Evolutionary conservation across 1,284 basidiomycete species (phyloP).

Genomic region (Waitea zeae): DNA sequence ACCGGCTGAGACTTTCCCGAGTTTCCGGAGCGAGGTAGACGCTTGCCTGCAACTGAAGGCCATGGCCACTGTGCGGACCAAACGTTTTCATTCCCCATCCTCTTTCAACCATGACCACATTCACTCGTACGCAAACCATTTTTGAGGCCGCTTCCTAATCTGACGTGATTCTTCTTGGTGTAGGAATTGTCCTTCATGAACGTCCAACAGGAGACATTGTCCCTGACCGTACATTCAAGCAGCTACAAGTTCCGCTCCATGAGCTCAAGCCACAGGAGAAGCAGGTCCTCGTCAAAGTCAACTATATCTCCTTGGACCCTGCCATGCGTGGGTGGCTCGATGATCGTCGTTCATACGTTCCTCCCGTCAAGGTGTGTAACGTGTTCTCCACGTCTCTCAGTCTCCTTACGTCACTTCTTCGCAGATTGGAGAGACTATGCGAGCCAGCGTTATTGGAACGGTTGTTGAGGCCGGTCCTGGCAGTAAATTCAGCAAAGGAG

Average conservation of each 20-base stretch:
- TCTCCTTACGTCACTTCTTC: too few relatives aligned
- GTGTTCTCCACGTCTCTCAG: too few relatives aligned
- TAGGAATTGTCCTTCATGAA: conserved; percentile 55
- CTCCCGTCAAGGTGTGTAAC: conserved; percentile 37
- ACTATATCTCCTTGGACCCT: conserved; percentile 68
- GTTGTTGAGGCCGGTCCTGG: conserved; percentile 42
- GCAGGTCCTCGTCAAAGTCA: conserved; percentile 56
- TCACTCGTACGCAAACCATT: too few relatives aligned
- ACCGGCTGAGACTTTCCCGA: too few relatives aligned
- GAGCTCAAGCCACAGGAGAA: conserved; percentile 33
- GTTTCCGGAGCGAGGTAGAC: too few relatives aligned
- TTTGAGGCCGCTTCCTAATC: too few relatives aligned
- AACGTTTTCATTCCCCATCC: too few relatives aligned
- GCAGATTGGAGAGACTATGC: conserved; percentile 73
- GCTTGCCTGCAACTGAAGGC: too few relatives aligned
- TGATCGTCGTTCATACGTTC: conserved; percentile 49
- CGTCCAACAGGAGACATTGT: conserved; percentile 51
- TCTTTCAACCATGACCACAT: too few relatives aligned
- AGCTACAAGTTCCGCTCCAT: conserved; percentile 28
- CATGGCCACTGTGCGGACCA: too few relatives aligned
- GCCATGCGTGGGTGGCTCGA: conserved; percentile 76
- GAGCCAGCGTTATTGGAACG: conserved; percentile 51
- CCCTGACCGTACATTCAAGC: conserved; percentile 50
- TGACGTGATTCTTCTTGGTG: too few relatives aligned
- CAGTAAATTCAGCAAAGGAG: conserved; percentile 41